phyloP scores from a whole-genome alignment of 1,284 basidiomycete genomes.

The Meira miltonrushii region DNA sequence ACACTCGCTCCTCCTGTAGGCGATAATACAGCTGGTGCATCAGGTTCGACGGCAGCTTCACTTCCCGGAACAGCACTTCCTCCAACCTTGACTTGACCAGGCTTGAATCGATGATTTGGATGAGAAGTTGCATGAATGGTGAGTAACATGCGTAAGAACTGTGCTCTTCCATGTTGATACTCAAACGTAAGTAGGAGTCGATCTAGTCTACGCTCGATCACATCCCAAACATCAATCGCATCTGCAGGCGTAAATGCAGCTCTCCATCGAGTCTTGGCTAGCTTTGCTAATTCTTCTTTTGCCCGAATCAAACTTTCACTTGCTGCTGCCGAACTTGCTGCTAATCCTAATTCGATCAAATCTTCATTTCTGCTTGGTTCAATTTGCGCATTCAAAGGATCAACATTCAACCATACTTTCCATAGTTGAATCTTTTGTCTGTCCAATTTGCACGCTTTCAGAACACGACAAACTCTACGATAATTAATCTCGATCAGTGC shows the following conservation, averaged over 20 bases:
- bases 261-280: conserved; percentile 23
- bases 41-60: not conserved
- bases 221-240: conserved; percentile 38
- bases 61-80: not conserved
- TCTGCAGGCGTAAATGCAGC: conserved; percentile 21
- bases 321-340: not conserved
- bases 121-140: conserved; percentile 31
- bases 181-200: conserved; percentile 34
- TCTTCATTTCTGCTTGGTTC: conserved; percentile 12
- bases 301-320: not conserved
- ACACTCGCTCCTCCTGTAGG: not conserved
- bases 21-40: conserved; percentile 4
- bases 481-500: conserved; percentile 47
- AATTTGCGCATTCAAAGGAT: not conserved
- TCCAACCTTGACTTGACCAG: not conserved
- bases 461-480: conserved; percentile 29
- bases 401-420: conserved; percentile 42
- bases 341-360: conserved; percentile 20
- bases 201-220: conserved; percentile 39
- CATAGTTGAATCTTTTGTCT: conserved; percentile 44
- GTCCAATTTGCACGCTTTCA: conserved; percentile 42
- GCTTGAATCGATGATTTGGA: conserved; percentile 20
- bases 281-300: not conserved
- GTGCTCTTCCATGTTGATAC: conserved; percentile 33
- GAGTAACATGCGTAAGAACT: conserved; percentile 28